Evolutionary conservation across 768 basidiomycete species (phyloP), one percentile per base, ranked within the genome.

Genomic region (Suillus sp.): DNA sequence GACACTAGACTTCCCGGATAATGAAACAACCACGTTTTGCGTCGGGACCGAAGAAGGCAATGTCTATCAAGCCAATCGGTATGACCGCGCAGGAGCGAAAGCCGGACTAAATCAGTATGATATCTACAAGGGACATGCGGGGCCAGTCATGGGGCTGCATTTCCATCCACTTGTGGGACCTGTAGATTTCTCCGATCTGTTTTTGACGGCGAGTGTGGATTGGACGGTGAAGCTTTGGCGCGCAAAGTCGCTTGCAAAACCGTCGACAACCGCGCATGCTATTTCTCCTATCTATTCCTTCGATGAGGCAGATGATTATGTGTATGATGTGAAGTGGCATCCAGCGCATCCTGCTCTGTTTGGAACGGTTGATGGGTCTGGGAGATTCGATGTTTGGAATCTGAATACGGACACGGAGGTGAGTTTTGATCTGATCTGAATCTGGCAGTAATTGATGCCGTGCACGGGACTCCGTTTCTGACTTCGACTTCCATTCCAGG

Each of bases 211-310:
- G 66, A 93, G 92, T 13, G 95, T 93, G 40, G 97, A 99, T 74
- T 99, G 97, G 97, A 99, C 96, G 11, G 92, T 97, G 70, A 98
- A 99, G 77, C 79, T 99, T 2, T 99, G 97, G 97, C 83, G 95
- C 47, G 85, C 93, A 9, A 93, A 88, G 76, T 86, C 85, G 13
- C 78, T 90, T 43, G 81, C 90, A 48, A 93, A 93, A 75, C 85
- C 91, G 9, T 88, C 89, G 8, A 87, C 88, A 42, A 71, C 78
- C 0, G 79, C 80, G 20, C 74, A 74, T 10, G 74, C 76, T 20
- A 81, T 96, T n/a, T 51, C 85, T 0, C 93, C 96, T 3, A 68
- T 99, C 27, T 91, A 96, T 73, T 95, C 93, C 45, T 99, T 99
- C 70, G 96, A 99, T 67, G 96, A 98, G 75, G 93, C 95, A 14